Conservation (phyloP, 768 basidiomycete genomes). For the Holtermanniella nyarrowii region DNA sequence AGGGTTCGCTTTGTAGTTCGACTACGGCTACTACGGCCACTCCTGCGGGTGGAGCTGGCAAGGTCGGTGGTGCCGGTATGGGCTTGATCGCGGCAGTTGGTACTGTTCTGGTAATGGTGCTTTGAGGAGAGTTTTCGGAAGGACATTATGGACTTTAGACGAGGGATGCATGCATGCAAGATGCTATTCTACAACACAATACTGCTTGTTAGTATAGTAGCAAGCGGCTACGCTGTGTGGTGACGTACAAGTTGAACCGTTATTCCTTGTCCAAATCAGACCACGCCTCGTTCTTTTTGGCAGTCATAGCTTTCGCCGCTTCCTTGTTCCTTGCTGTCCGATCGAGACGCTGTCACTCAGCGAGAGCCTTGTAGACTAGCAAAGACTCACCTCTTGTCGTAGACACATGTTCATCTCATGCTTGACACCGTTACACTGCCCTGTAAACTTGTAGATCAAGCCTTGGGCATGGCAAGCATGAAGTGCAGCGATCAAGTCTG, state of each 20-base stretch:
- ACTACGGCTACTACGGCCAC: background rate
- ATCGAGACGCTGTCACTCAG: slow-evolving; percentile 23
- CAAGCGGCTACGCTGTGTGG: too few relatives aligned
- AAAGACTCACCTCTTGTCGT: slow-evolving; percentile 30
- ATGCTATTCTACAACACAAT: background rate
- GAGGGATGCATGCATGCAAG: background rate
- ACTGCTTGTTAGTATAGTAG: background rate
- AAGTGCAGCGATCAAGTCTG: slow-evolving; percentile 33
- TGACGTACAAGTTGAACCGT: background rate
- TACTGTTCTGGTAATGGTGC: background rate
- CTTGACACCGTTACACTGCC: slow-evolving; percentile 32
- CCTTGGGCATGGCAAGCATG: slow-evolving; percentile 35
- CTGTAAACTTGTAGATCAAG: slow-evolving; percentile 18
- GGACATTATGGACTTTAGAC: background rate
- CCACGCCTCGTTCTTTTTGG: slow-evolving; percentile 35
- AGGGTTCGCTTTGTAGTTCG: slow-evolving; percentile 9
- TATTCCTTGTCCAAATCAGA: slow-evolving; percentile 21
- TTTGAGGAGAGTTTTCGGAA: background rate
- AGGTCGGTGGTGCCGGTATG: too few relatives aligned
- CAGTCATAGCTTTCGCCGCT: slow-evolving; percentile 23
- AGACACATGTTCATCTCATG: slow-evolving; percentile 28
- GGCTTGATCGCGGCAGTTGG: background rate
- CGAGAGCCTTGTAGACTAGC: background rate
- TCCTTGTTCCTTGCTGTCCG: slow-evolving; percentile 33
- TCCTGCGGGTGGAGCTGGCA: background rate